phyloP scores from a whole-genome alignment of 805 yeast genomes.

The Pichia occidentalis region DNA sequence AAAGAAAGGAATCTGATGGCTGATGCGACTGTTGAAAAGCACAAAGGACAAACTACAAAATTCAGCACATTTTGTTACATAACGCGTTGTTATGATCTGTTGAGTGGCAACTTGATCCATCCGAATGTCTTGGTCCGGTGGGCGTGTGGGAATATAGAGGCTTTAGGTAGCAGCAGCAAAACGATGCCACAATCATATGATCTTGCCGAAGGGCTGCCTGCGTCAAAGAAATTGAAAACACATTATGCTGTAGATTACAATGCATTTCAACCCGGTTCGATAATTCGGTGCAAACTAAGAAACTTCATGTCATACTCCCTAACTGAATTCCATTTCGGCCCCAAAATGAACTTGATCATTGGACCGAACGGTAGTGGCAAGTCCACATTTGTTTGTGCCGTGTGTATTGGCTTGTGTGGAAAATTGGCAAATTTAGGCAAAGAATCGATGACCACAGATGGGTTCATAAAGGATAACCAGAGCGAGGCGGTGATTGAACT shows the following conservation, averaged over 20 bases:
- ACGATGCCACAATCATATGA: not conserved
- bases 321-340: constrained; percentile 72
- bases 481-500: constrained; percentile 42
- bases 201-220: constrained; percentile 6
- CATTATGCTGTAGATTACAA: constrained; percentile 17
- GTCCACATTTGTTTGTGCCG: constrained; percentile 86
- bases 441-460: constrained; percentile 50
- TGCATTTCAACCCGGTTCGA: constrained; percentile 39
- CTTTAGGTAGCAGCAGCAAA: no score
- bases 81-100: no score
- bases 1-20: no score
- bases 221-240: constrained; percentile 19
- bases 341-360: constrained; percentile 80
- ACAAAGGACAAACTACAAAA: no score
- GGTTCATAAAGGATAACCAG: constrained; percentile 69
- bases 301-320: constrained; percentile 66
- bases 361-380: constrained; percentile 98
- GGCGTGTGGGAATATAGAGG: no score
- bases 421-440: constrained; percentile 65
- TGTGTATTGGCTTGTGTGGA: constrained; percentile 85
- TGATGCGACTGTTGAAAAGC: no score
- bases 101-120: no score
- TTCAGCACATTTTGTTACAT: no score
- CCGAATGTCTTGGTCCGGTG: no score
- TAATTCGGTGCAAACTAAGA: constrained; percentile 43